Conservation (phyloP, 2,329 filamentous ascomycete genomes). For the Aspergillus phoenicis region DNA sequence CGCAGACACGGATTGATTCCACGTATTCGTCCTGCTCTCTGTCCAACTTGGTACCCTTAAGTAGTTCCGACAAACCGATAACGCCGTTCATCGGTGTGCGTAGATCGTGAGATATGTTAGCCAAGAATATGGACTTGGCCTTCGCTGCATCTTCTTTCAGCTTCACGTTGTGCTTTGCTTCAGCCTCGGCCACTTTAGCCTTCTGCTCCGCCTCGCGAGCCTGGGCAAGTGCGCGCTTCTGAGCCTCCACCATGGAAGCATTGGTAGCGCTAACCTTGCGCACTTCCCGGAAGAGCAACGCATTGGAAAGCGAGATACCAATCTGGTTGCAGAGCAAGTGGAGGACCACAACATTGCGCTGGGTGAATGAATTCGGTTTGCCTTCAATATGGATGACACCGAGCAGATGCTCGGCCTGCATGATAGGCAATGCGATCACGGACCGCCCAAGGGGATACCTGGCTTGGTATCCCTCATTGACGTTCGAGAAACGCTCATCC, state of each 20-base stretch:
- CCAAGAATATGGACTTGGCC: constrained; percentile 92
- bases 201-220: constrained; percentile 65
- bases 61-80: constrained; percentile 69
- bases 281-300: constrained; percentile 62
- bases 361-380: constrained; percentile 65
- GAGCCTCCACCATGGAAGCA: constrained; percentile 66
- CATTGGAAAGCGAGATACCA: constrained; percentile 65
- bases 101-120: constrained; percentile 84
- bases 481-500: constrained; percentile 66
- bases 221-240: constrained; percentile 63
- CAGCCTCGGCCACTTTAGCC: constrained; percentile 65
- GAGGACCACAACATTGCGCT: constrained; percentile 56
- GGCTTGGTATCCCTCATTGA: constrained; percentile 58
- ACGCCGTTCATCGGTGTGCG: constrained; percentile 96
- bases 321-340: constrained; percentile 66
- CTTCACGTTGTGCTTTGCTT: constrained; percentile 66
- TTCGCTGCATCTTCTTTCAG: constrained; percentile 68
- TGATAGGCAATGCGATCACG: constrained; percentile 64
- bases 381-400: constrained; percentile 65
- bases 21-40: constrained; percentile 64
- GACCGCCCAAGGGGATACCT: constrained; percentile 60
- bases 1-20: constrained; percentile 66
- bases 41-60: constrained; percentile 60
- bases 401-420: constrained; percentile 61
- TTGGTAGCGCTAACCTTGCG: constrained; percentile 66